A percentile compares a stretch with the other conserved stretches of the same genome.
Conservation (phyloP, 169 alveolate genomes). For the Theileria orientalis region DNA sequence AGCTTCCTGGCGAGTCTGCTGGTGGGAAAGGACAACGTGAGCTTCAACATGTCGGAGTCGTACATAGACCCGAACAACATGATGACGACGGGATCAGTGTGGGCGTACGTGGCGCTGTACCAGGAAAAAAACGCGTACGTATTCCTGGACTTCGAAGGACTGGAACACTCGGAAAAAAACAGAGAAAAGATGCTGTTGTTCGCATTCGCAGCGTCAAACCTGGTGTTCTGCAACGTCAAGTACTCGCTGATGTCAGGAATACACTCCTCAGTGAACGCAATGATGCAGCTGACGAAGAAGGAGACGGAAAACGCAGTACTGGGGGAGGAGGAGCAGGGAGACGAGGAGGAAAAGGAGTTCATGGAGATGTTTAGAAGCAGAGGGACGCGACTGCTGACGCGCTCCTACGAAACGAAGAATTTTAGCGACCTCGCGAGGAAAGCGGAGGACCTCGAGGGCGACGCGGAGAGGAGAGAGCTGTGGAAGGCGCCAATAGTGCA, state of each 20-base stretch:
- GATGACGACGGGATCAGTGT: constrained; percentile 43
- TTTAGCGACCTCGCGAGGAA: constrained; percentile 6
- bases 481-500: constrained; percentile 60
- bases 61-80: constrained; percentile 12
- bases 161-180: constrained; percentile 32
- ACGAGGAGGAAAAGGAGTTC: constrained; percentile 7
- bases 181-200: constrained; percentile 26
- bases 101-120: constrained; percentile 53
- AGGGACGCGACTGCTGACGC: constrained; percentile 7
- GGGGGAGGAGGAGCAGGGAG: not conserved
- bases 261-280: constrained; percentile 31
- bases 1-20: constrained; percentile 57
- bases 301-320: not conserved
- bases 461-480: not conserved
- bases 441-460: constrained; percentile 8
- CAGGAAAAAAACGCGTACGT: constrained; percentile 53
- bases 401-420: not conserved
- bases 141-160: constrained; percentile 52
- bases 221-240: constrained; percentile 35
- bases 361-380: constrained; percentile 1
- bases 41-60: constrained; percentile 39
- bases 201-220: constrained; percentile 33
- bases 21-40: constrained; percentile 35
- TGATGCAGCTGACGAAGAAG: constrained; percentile 34
- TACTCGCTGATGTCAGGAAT: constrained; percentile 43